Conservation (phyloP, 75 land plant species). For the Selaginella moellendorffii region DNA sequence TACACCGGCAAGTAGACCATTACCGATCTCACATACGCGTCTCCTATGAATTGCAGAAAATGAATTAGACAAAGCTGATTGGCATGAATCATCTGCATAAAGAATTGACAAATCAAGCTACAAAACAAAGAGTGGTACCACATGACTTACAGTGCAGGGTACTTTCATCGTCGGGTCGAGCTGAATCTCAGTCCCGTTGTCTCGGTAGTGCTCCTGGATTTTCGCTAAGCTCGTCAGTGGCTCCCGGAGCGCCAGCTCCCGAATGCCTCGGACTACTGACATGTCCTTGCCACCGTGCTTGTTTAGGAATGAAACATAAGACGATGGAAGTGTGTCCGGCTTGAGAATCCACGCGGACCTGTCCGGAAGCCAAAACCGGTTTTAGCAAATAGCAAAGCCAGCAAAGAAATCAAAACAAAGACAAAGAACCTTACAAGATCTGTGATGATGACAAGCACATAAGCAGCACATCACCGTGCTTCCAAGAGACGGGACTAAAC, state of each 20-base stretch:
- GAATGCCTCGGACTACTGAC: slow-evolving; percentile 44
- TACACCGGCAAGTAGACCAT: slow-evolving; percentile 93
- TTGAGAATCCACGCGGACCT: slow-evolving; percentile 92
- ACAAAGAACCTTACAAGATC: too few species aligned
- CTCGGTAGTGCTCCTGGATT: slow-evolving; percentile 48
- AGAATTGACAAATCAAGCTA: too few species aligned
- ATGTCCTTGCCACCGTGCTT: slow-evolving; percentile 88
- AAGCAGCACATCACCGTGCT: slow-evolving; percentile 80
- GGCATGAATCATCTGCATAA: slow-evolving; percentile 76
- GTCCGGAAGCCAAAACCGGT: too few species aligned
- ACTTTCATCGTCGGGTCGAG: slow-evolving; percentile 70
- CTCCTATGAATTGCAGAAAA: slow-evolving; percentile 44
- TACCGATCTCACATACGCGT: slow-evolving; percentile 68
- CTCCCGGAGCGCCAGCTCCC: slow-evolving; percentile 32
- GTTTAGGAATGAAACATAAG: slow-evolving; percentile 80
- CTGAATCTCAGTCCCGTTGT: slow-evolving; percentile 42
- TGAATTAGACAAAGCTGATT: slow-evolving; percentile 64
- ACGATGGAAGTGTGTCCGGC: slow-evolving; percentile 77
- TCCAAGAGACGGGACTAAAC: slow-evolving; percentile 79
- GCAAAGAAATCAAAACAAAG: background rate
- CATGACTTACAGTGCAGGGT: slow-evolving; percentile 86
- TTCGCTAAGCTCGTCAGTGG: slow-evolving; percentile 37
- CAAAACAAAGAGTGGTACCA: too few species aligned
- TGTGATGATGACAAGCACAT: slow-evolving; percentile 96
- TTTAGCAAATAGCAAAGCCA: too few species aligned